phyloP scores from a whole-genome alignment of 176 grass and related monocot species.

The Raddia guianensis region DNA sequence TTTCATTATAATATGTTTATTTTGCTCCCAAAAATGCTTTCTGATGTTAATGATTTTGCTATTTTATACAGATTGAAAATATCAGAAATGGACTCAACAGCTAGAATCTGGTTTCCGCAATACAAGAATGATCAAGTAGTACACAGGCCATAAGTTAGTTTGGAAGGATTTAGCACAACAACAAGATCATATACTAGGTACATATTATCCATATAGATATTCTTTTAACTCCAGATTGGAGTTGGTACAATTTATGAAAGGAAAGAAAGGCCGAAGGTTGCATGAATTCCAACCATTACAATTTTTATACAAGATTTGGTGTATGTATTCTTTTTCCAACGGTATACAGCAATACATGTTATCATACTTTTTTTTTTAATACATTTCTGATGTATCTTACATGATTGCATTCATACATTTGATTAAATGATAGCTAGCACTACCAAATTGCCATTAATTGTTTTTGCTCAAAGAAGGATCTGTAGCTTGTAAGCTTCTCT shows the following conservation, averaged over 20 bases:
- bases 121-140: constrained; percentile 8
- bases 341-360: constrained; percentile 6
- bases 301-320: constrained; percentile 22
- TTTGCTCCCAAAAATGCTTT: background rate
- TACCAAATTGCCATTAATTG: constrained; percentile 1
- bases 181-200: background rate
- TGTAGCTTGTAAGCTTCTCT: background rate
- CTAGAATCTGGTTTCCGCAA: background rate
- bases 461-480: constrained; percentile 13
- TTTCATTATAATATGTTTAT: background rate
- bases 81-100: background rate
- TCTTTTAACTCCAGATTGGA: constrained; percentile 38
- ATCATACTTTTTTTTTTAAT: constrained; percentile 28
- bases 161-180: constrained; percentile 13
- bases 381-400: background rate
- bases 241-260: constrained; percentile 13
- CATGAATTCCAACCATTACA: constrained; percentile 10
- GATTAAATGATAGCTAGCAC: constrained; percentile 6
- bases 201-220: background rate
- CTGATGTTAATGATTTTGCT: constrained; percentile 11
- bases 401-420: background rate
- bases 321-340: constrained; percentile 27
- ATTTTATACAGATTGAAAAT: constrained; percentile 40
- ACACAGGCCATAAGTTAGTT: background rate
- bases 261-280: no score